Evolutionary conservation across 2,329 filamentous ascomycete species (phyloP), one percentile per base, ranked within the genome.

Genomic region (Penicillium sp.): DNA sequence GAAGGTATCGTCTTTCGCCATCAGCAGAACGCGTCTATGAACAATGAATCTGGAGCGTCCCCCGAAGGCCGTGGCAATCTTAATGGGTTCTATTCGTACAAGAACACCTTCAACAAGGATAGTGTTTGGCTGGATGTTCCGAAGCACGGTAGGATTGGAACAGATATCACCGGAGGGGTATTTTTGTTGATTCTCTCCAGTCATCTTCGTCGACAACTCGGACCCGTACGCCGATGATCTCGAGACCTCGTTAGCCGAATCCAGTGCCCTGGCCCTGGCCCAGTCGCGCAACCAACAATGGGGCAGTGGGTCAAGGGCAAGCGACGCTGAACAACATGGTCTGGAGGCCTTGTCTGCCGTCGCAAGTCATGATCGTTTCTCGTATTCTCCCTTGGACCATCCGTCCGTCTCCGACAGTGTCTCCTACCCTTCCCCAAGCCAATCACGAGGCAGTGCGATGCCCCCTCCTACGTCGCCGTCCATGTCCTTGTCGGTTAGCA

Each of bases 11-110:
- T 87, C 45, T 89, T 88, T 66, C 82, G 86, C 54, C 86, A 89
- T 71, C 85, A 88, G 67, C 86, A 88, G 72, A 88, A 88, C 80
- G 85, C 85, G 29, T 87, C 84, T 21, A 86, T 88, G 84, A 88
- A 87, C 57, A 80, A 82, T 49, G 67, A 71, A 37, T 74, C 74
- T 14, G 76, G 77, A 45, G 76, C 79, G 14, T 63, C 67, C 11
- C 67, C 69, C 5, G 68, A 70, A 56, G 71, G 68, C 14, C 71
- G 73, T 44, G 79, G 78, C 35, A 78, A 76, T 49, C 72, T 87
- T 59, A 84, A 83, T 59, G 81, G 82, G 19, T 88, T 87, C 70
- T 88, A 87, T 68, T 84, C 84, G 24, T 87, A 88, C 71, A 86
- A 85, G 67, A 85, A 87, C 71, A 87, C 85, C 2, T 88, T 88